A percentile compares a stretch with the other conserved stretches of the same genome.
Conservation (phyloP, 768 basidiomycete species). For the Hysterangium stoloniferum region DNA sequence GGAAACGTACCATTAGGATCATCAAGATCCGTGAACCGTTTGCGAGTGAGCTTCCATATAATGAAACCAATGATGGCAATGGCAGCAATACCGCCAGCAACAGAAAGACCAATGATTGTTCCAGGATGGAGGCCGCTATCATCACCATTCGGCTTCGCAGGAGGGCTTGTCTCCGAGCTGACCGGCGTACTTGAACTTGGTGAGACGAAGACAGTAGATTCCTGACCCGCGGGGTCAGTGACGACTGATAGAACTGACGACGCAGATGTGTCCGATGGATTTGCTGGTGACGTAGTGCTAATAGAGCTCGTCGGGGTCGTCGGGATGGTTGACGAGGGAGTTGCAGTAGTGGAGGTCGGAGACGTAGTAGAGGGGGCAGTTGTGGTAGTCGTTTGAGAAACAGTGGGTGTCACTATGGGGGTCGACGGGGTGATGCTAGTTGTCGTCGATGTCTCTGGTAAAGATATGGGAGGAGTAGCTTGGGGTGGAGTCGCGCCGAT, state of each 20-base stretch:
- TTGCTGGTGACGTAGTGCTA: background rate
- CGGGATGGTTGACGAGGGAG: conserved; percentile 13
- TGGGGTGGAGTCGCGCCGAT: background rate
- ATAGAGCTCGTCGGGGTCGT: conserved; percentile 9
- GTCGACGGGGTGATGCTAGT: conserved; percentile 9
- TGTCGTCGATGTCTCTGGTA: conserved; percentile 14
- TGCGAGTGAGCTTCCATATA: conserved; percentile 81
- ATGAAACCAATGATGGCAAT: conserved; percentile 68
- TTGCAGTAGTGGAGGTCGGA: conserved; percentile 1
- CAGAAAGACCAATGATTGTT: conserved; percentile 73
- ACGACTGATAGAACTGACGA: too few relatives aligned
- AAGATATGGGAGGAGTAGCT: conserved; percentile 24
- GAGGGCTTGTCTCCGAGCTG: conserved; percentile 21
- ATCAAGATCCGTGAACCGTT: conserved; percentile 67
- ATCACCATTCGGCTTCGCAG: conserved; percentile 18
- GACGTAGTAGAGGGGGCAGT: conserved; percentile 3
- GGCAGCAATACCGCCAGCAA: conserved; percentile 71
- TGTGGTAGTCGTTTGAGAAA: conserved; percentile 4
- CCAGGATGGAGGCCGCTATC: conserved; percentile 19
- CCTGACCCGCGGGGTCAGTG: conserved; percentile 26
- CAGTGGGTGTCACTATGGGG: too few relatives aligned
- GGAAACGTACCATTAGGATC: conserved; percentile 44
- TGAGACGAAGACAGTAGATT: conserved; percentile 20
- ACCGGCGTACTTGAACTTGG: conserved; percentile 13
- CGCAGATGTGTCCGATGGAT: background rate